Evolutionary conservation across 257 asterid species (phyloP).

Genomic region (Solanum sitiens): DNA sequence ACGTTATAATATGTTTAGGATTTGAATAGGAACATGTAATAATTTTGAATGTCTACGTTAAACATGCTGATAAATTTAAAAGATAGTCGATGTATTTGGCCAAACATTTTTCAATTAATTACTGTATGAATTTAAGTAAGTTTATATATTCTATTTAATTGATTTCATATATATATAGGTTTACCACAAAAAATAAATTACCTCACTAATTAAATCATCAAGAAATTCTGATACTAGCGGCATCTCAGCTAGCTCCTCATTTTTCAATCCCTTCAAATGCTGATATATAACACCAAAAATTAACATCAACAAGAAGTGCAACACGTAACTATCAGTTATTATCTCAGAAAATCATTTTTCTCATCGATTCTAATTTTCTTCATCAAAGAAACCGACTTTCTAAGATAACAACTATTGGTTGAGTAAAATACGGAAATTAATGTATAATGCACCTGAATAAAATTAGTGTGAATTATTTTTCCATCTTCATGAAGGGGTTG

Average conservation of each 20-base stretch:
- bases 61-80: neutral
- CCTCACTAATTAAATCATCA: conserved; percentile 57
- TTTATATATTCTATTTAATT: neutral
- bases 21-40: neutral
- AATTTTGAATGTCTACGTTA: neutral
- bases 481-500: conserved; percentile 61
- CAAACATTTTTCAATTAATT: neutral
- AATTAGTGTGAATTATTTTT: conserved; percentile 51
- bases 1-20: neutral
- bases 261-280: conserved; percentile 57
- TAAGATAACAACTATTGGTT: neutral
- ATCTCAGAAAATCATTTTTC: neutral
- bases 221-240: conserved; percentile 51
- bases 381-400: neutral
- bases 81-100: neutral
- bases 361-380: neutral
- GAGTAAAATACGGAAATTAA: neutral
- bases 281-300: conserved; percentile 10
- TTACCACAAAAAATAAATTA: conserved; percentile 7
- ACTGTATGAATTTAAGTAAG: neutral
- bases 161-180: neutral
- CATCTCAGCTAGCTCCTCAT: conserved; percentile 71
- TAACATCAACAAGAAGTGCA: neutral
- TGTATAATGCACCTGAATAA: conserved; percentile 49
- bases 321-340: neutral